Percentiles rank a stretch among this genome's conserved stretches.
These are phyloP conservation scores for Phytophthora meadii DNA, from an alignment of 352 stramenopile genomes.

Conservation along the genomic window DNA sequence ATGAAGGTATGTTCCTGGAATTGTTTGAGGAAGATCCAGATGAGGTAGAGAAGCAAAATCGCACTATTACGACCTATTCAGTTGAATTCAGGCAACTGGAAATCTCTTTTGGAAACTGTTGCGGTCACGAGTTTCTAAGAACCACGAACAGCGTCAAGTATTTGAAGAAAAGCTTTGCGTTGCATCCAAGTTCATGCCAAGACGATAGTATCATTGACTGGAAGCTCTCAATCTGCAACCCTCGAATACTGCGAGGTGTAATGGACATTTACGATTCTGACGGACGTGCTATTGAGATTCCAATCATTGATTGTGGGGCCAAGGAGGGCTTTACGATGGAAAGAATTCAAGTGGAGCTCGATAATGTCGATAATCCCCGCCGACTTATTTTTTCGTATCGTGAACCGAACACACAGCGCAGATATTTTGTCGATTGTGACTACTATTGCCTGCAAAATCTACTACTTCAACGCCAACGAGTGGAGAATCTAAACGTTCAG, in stretches of 20 bases:
- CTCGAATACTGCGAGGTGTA: conserved; percentile 15
- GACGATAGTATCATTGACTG: conserved; percentile 1
- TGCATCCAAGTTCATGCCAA: conserved; percentile 1
- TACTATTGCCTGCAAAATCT: conserved; percentile 39
- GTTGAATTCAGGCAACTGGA: conserved; percentile 42
- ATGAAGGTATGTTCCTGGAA: conserved; percentile 16
- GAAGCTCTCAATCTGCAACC: conserved; percentile 24
- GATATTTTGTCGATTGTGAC: conserved; percentile 58
- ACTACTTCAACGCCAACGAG: conserved; percentile 5
- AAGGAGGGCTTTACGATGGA: conserved; percentile 29
- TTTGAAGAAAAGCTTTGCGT: conserved; percentile 22
- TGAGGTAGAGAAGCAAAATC: conserved; percentile 30
- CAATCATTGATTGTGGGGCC: conserved; percentile 10
- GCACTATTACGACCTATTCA: conserved; percentile 29
- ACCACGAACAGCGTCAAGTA: conserved; percentile 1
- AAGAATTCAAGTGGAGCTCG: conserved; percentile 52
- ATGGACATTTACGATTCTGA: conserved; percentile 16
- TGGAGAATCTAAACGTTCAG: neutral
- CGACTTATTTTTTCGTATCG: conserved; percentile 63
- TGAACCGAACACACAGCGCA: conserved; percentile 52
- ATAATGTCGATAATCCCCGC: conserved; percentile 44
- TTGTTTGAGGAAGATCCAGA: conserved; percentile 2
- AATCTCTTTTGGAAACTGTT: conserved; percentile 27
- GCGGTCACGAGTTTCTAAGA: conserved; percentile 7
- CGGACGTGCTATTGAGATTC: conserved; percentile 15